Base-by-base conservation (phyloP, 371 early-diverging fungal species). In the Mucor irregularis region DNA sequence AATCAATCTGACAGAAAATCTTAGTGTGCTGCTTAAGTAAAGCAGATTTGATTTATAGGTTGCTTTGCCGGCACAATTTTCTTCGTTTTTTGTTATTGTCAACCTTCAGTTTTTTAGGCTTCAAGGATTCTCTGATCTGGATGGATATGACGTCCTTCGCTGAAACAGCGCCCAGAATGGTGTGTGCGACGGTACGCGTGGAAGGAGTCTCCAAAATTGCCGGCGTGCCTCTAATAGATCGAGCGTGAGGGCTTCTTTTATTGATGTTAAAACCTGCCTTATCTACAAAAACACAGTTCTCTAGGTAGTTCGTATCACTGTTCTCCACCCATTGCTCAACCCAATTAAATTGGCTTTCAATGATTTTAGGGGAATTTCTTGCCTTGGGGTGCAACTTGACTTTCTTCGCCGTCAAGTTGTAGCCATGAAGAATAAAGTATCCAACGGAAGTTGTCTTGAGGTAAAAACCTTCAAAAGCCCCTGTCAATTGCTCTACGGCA, bases 201-300 rank as follows among this genome's bases (percentile, higher is more conserved):
- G 49, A 42, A 24, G 49, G 43, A 17, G 50, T 44, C 34, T 42
- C 37, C 3, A 49, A 33, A n/a, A 43, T 49, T 42, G 57, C 49
- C 43, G 57, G 43, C 25, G 57, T 57, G 19, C 49, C 57, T 6
- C 25, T 39, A 13, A 49, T 35, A 44, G 52, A 58, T 28, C 58
- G 46, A 30, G 51, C 58, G 29, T 4, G 10, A 37, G 45, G 44
- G 26, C 35, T 40, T 22, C 49, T 39, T 49, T 49, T 56, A 28
- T 56, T 48, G 31, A 57, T 57, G 17, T 43, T 43, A 21, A 49
- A 57, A 22, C 51, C 45, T 17, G 51, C 46, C 45, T 45, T 51
- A 22, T 58, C 58, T 13, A 58, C 46, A 38, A 58, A 50, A 16
- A 49, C 57, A 21, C 49, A 49, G n/a, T 57, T 48, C 22, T 57